Evolutionary conservation across 306 rosid genomes (phyloP).

Genomic region (Dalbergia cochinchinensis): DNA sequence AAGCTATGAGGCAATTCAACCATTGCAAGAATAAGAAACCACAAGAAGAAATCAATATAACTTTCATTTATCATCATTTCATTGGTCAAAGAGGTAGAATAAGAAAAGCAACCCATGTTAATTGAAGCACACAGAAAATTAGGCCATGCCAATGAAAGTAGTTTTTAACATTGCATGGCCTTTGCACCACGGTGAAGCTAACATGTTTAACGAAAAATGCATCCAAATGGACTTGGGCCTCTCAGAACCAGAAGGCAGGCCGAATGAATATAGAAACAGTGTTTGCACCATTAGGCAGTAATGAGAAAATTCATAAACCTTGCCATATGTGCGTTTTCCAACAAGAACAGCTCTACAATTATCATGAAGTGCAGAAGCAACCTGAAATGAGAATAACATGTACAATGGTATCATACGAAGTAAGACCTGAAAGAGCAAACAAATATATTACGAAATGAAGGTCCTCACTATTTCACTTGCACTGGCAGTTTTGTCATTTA

Average conservation of each 20-base stretch:
- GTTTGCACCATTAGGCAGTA: conserved; percentile 25
- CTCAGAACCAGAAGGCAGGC: conserved; percentile 13
- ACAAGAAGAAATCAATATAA: neutral
- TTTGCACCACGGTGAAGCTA: neutral
- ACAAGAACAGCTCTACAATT: conserved; percentile 97
- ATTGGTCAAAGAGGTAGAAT: neutral
- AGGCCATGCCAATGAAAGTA: neutral
- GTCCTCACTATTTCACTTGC: conserved; percentile 97
- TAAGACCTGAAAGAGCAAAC: conserved; percentile 41
- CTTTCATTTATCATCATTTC: conserved; percentile 9
- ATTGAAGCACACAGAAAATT: neutral
- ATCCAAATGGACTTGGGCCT: conserved; percentile 27
- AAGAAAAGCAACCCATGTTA: neutral
- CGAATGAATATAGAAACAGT: conserved; percentile 21
- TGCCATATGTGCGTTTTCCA: conserved; percentile 92
- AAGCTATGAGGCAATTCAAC: conserved; percentile 12
- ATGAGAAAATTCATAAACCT: conserved; percentile 62
- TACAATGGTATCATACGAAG: conserved; percentile 24
- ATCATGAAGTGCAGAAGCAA: conserved; percentile 98
- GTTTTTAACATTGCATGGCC: neutral
- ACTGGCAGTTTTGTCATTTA: conserved; percentile 92
- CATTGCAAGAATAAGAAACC: neutral
- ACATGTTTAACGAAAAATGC: conserved; percentile 16
- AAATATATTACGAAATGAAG: conserved; percentile 40
- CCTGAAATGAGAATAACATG: conserved; percentile 66